A percentile compares a stretch with the other conserved stretches of the same genome.
phyloP scores from a whole-genome alignment of 2,329 filamentous ascomycete species.

The Aureobasidium sp. region DNA sequence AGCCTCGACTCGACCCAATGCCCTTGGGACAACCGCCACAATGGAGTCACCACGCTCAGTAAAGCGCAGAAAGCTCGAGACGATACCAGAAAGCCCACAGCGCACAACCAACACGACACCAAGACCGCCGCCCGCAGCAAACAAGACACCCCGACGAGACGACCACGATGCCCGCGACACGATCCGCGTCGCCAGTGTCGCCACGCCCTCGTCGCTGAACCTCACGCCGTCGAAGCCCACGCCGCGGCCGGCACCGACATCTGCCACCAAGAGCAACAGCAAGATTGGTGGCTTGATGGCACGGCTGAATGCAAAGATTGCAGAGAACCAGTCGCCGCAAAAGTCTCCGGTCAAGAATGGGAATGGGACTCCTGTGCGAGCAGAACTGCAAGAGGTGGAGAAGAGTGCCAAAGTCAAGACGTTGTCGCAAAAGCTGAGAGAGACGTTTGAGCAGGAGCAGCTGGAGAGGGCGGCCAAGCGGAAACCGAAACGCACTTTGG shows the following conservation, averaged over 20 bases:
- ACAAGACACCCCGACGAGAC: background rate
- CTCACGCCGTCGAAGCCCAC: slow-evolving; percentile 5
- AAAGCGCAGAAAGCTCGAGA: slow-evolving; percentile 28
- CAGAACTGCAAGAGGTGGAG: background rate
- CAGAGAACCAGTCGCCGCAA: background rate
- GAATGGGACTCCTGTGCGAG: background rate
- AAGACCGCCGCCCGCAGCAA: background rate
- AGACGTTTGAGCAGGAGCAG: slow-evolving; percentile 8
- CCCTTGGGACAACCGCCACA: background rate
- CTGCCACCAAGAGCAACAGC: slow-evolving; percentile 14
- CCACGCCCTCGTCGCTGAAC: background rate
- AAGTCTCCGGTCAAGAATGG: background rate
- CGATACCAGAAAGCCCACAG: slow-evolving; percentile 12
- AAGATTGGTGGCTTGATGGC: slow-evolving; percentile 12
- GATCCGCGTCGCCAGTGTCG: slow-evolving; percentile 1
- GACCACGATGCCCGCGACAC: slow-evolving; percentile 12
- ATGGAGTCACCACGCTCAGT: slow-evolving; percentile 20
- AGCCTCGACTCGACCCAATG: background rate
- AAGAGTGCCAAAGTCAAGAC: background rate
- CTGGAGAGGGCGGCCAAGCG: slow-evolving; percentile 16
- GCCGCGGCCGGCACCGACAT: background rate
- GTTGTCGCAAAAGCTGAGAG: background rate
- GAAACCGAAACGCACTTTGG: slow-evolving; percentile 26
- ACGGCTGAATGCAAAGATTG: slow-evolving; percentile 9
- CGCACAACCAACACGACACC: background rate